Base-by-base conservation (phyloP, 768 basidiomycete genomes). In the Mycena belliarum region DNA sequence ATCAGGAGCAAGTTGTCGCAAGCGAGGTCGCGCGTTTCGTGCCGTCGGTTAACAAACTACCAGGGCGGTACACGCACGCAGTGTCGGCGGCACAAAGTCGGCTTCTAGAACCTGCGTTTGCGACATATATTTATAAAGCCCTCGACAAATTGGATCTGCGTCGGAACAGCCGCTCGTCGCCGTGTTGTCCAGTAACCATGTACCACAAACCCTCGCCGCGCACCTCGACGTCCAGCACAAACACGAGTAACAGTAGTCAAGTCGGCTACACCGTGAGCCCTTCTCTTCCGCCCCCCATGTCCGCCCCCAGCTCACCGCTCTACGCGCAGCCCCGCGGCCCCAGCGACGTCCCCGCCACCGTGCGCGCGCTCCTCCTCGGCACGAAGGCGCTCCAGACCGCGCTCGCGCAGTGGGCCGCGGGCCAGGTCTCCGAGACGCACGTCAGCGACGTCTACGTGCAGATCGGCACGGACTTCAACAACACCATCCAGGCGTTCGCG, bases 381-480 rank as follows among this genome's bases (percentile, higher is more conserved):
- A 95, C 93, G n/a, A 90, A 89, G 65, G 80, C 83, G 53, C 83
- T 98, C 18, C 86, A 95, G 65, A 85, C 90, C 16, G 73, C 81
- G 2, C 80, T 95, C 44, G 78, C 74, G 25, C 80, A 80, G 57
- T 95, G 94, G 93, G 82, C 86, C 47, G 60, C 73, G 1, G 75
- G 79, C 4, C 75, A 81, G 43, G 84, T 84, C 1, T 73, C 80
- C 2, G 88, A 93, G 51, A 75, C 72, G 15, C 77, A 92, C 67
- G 93, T 98, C 66, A 93, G 90, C 78, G 86, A 96, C 70, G 82
- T 91, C 51, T 98, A 94, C 70, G 91, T 98, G 52, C 82, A 85
- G 64, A 82, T 97, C 16, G 94, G 93, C 42, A 89, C 89, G 67
- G 89, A 95, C 64, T 95, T 97, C 77, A 94, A 95, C 71, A 73